Base-by-base conservation (phyloP, 2,329 filamentous ascomycete species). In the Allantophomopsis lycopodina region DNA sequence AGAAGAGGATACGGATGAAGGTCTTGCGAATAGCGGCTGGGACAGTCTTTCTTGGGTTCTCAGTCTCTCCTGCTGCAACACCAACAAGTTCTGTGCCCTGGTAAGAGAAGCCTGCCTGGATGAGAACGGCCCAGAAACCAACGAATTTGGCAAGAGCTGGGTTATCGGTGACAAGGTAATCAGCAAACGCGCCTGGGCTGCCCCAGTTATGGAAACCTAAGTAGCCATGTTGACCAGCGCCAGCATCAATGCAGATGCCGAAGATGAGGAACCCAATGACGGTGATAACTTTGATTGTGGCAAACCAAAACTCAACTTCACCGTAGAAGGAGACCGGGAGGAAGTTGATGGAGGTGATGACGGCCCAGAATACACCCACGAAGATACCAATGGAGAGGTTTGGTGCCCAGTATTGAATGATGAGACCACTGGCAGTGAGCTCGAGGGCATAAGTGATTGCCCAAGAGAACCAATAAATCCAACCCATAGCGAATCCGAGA, bases 391-490 rank as follows among this genome's bases (percentile, higher is more conserved):
- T 73, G 50, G 65, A 77, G 42, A 86, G 59, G 15, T 58, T 55
- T 1, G 62, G 46, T 41, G 76, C 66, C 83, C 82, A 87, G 57
- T 80, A 87, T 55, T 85, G 76, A 45, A 87, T 82, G 41, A 87
- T 81, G 36, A 86, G 62, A 5, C 79, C 81, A 1, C 79, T 76
- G 0, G 79, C 79, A 0, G 76, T 82, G 32, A 87, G 64, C 53
- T 88, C 82, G 7, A 86, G 69, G 1, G 80, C 79, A 48, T 74
- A 83, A 0, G 81, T 85, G 42, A 80, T 74, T 14, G 76, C 68
- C 79, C 79, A 88, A 31, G 71, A 78, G 53, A 86, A 86, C 78
- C 79, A 88, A 60, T 88, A 88, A 43, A 84, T 77, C 82, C 82
- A 88, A 15, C 83, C 83, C 69, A 87, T 81, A 15, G 81, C 70